These are phyloP conservation scores for Melampsora americana DNA, from an alignment of 1,284 basidiomycete genomes.

Conservation along the genomic window DNA sequence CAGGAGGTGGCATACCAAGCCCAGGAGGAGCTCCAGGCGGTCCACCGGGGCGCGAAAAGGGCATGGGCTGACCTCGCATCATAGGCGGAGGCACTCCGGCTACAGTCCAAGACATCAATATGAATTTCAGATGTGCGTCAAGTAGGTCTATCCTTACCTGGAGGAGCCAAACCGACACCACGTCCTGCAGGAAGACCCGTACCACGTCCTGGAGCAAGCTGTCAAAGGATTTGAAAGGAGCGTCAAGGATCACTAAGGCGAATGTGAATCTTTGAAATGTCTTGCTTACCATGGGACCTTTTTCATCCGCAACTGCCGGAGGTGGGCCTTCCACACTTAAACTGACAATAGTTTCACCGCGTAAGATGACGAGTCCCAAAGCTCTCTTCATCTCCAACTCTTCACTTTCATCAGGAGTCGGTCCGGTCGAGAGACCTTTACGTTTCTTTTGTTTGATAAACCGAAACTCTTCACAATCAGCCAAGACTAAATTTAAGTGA, in stretches of 20 bases:
- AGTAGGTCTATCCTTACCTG: constrained; percentile 62
- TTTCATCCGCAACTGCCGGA: constrained; percentile 81
- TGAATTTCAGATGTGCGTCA: constrained; percentile 46
- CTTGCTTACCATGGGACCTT: constrained; percentile 64
- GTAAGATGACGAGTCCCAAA: constrained; percentile 88
- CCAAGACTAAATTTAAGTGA: constrained; percentile 98
- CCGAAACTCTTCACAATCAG: constrained; percentile 94
- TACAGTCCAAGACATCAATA: constrained; percentile 47
- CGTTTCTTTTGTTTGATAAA: constrained; percentile 82
- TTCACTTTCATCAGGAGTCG: constrained; percentile 51
- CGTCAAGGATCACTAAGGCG: constrained; percentile 38
- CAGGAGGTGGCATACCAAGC: constrained; percentile 37
- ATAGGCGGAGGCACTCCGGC: constrained; percentile 52
- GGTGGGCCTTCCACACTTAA: constrained; percentile 94
- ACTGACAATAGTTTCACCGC: constrained; percentile 94
- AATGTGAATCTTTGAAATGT: constrained; percentile 50
- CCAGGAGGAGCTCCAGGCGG: constrained; percentile 69
- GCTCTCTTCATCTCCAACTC: constrained; percentile 91
- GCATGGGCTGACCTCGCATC: constrained; percentile 74
- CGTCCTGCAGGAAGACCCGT: constrained; percentile 91
- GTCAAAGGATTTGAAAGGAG: constrained; percentile 45
- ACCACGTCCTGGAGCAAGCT: constrained; percentile 86
- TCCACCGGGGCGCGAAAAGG: constrained; percentile 63
- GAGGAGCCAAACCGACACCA: constrained; percentile 93
- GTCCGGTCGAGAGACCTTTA: constrained; percentile 52